These are phyloP conservation scores for Conticribra guillardii DNA, from an alignment of 108 stramenopile genomes.

Conservation along the genomic window DNA sequence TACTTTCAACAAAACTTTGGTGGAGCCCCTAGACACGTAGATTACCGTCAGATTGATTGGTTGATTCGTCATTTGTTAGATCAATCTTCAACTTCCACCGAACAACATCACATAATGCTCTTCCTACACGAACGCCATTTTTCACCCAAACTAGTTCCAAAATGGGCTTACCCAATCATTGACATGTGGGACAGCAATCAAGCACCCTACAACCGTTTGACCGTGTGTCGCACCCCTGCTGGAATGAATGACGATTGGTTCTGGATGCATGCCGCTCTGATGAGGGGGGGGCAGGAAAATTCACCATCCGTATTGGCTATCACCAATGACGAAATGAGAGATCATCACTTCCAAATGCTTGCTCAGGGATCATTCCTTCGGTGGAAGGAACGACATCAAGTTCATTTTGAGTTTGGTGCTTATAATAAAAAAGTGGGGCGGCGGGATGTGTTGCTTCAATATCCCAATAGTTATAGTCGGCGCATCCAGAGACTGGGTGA, in stretches of 20 bases:
- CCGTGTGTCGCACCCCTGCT: conserved; percentile 69
- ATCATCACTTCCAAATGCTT: conserved; percentile 98
- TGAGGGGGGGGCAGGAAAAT: conserved; percentile 36
- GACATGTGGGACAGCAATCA: conserved; percentile 53
- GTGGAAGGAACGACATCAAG: conserved; percentile 97
- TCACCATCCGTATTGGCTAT: conserved; percentile 74
- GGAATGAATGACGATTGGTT: conserved; percentile 99
- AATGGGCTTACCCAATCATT: conserved; percentile 52
- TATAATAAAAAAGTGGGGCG: conserved; percentile 32
- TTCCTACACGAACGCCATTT: conserved; percentile 89
- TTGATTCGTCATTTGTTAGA: conserved; percentile 69
- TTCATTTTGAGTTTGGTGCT: conserved; percentile 79
- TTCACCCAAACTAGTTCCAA: conserved; percentile 55
- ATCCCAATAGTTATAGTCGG: conserved; percentile 77
- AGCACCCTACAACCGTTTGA: conserved; percentile 37
- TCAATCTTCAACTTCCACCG: conserved; percentile 10
- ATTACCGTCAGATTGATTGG: conserved; percentile 93
- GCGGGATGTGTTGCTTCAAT: conserved; percentile 48
- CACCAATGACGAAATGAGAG: conserved; percentile 98
- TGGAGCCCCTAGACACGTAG: conserved; percentile 84
- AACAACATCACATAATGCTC: conserved; percentile 47
- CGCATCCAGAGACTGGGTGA: conserved; percentile 68
- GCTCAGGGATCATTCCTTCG: conserved; percentile 85
- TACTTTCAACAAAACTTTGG: conserved; percentile 92
- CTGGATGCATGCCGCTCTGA: conserved; percentile 95